Conservation (phyloP, 2,329 filamentous ascomycete species). For the Keithomyces neogunnii region DNA sequence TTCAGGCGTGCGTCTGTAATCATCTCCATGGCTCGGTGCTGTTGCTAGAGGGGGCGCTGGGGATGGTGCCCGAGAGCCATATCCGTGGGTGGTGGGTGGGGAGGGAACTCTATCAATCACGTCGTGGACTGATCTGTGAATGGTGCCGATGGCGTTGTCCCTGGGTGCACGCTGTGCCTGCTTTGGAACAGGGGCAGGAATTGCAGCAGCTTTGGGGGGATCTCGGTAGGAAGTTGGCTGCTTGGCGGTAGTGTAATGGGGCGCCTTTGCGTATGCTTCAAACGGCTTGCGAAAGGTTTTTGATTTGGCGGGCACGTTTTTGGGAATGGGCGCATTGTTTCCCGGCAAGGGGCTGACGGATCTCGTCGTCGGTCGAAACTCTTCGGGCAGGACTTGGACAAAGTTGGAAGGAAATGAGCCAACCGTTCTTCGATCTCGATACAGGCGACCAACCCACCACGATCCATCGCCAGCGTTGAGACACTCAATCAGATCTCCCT, state of each 20-base stretch:
- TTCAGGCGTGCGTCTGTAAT: conserved; percentile 17
- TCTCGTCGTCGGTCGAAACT: conserved; percentile 68
- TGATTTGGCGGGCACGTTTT: conserved; percentile 48
- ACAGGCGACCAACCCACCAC: conserved; percentile 95
- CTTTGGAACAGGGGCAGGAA: conserved; percentile 15
- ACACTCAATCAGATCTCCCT: conserved; percentile 96
- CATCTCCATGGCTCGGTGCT: conserved; percentile 14
- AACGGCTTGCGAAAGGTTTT: conserved; percentile 60
- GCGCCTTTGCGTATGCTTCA: conserved; percentile 57
- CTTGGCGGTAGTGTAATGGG: conserved; percentile 56
- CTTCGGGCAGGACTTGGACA: conserved; percentile 77
- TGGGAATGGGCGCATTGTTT: conserved; percentile 45
- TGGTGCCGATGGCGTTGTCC: conserved; percentile 18
- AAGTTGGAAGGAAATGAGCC: conserved; percentile 97
- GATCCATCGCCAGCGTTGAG: conserved; percentile 94
- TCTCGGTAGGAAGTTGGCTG: conserved; percentile 49
- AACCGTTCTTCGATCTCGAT: conserved; percentile 81
- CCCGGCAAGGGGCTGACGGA: conserved; percentile 51
- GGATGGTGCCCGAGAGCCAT: conserved; percentile 23
- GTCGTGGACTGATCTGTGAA: conserved; percentile 15
- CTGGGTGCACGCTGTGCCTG: conserved; percentile 7
- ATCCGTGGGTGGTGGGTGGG: conserved; percentile 18
- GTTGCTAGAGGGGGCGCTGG: conserved; percentile 15
- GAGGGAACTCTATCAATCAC: conserved; percentile 11
- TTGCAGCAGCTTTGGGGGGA: conserved; percentile 21